These are phyloP conservation scores for Sphagnum fallax DNA, from an alignment of 228 moss, liverwort and hornwort species.

Conservation along the genomic window DNA sequence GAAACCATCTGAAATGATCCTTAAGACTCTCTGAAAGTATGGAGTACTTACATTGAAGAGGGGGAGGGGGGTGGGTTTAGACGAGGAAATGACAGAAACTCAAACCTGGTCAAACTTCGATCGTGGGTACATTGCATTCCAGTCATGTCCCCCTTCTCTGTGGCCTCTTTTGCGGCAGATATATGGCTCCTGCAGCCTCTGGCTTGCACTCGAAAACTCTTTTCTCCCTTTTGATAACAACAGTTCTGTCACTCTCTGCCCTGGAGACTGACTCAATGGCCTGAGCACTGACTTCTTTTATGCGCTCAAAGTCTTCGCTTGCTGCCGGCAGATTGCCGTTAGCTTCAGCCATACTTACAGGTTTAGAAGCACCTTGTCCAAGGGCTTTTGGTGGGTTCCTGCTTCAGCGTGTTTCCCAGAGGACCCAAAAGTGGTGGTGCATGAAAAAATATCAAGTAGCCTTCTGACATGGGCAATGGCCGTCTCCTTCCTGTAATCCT, in stretches of 20 bases:
- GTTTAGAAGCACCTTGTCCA: no score
- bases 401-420: neutral
- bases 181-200: conserved; percentile 62
- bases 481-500: no score
- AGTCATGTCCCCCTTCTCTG: conserved; percentile 69
- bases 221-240: conserved; percentile 22
- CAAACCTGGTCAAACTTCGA: conserved; percentile 64
- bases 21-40: neutral
- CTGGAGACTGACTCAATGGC: neutral
- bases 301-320: neutral
- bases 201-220: conserved; percentile 47
- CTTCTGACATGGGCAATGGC: no score
- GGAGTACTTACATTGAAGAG: conserved; percentile 46
- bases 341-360: no score
- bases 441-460: no score
- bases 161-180: conserved; percentile 58
- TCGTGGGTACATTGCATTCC: conserved; percentile 51
- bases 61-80: conserved; percentile 15
- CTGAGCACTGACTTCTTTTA: conserved; percentile 11
- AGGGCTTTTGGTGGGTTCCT: no score
- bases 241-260: conserved; percentile 13
- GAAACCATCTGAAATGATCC: neutral
- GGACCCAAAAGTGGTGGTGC: no score
- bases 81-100: conserved; percentile 59
- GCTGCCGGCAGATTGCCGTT: no score